Conservation (phyloP, 805 yeast genomes). For the Saturnispora besseyi region DNA sequence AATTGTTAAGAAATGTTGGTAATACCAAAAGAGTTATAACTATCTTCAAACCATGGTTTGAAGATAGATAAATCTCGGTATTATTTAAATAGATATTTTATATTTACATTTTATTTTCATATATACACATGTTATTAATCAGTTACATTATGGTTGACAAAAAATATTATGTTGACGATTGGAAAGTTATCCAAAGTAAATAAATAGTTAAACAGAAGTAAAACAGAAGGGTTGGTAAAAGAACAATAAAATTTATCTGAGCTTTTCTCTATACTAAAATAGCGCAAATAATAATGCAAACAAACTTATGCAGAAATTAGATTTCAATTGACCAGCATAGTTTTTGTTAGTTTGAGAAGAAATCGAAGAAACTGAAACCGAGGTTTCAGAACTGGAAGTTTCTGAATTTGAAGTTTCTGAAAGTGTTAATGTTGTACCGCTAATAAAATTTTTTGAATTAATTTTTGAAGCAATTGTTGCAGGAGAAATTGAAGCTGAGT, state of each 20-base stretch:
- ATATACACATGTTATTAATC: no score
- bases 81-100: background rate
- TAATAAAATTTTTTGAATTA: background rate
- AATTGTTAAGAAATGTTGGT: constrained; percentile 36
- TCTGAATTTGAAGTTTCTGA: background rate
- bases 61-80: background rate
- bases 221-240: background rate
- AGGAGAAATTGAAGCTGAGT: no score
- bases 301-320: constrained; percentile 1
- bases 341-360: constrained; percentile 7
- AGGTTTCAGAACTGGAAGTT: background rate
- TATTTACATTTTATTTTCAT: background rate
- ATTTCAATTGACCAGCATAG: constrained; percentile 7
- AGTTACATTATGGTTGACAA: no score
- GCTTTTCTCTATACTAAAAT: background rate
- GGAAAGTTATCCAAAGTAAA: no score
- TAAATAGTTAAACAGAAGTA: background rate
- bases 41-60: constrained; percentile 3
- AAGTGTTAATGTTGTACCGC: background rate
- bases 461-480: background rate
- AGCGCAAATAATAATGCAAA: constrained; percentile 9
- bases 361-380: constrained; percentile 8
- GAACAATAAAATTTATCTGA: background rate
- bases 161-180: no score
- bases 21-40: constrained; percentile 11